A percentile compares a stretch with the other conserved stretches of the same genome.
Evolutionary conservation across 768 basidiomycete genomes (phyloP).

Genomic region (Auricularia cornea): DNA sequence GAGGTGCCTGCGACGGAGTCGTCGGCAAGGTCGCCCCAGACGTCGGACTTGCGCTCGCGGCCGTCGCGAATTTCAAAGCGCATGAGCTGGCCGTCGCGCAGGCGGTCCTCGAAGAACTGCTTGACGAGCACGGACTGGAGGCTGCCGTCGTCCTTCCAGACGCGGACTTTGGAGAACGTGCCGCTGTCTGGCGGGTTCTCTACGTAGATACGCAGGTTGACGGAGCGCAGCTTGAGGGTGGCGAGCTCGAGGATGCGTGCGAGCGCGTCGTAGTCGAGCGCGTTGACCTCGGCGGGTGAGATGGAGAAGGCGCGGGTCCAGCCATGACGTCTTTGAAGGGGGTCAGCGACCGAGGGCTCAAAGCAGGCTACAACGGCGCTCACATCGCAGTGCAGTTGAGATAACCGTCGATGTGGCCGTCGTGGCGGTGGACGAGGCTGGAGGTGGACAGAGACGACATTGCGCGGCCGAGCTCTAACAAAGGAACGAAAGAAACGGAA

Average conservation of each 20-base stretch:
- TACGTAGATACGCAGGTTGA: constrained; percentile 6
- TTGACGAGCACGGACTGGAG: constrained; percentile 8
- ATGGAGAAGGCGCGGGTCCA: constrained; percentile 8
- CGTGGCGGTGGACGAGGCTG: constrained; percentile 2
- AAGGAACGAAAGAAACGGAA: background rate
- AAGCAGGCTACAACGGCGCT: background rate
- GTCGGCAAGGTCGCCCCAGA: background rate
- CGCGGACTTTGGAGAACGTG: constrained; percentile 3
- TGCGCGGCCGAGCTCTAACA: background rate
- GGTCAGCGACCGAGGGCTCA: background rate
- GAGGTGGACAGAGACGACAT: background rate
- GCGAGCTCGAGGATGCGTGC: constrained; percentile 4
- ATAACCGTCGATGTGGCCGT: constrained; percentile 3
- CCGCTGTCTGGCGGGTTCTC: constrained; percentile 5
- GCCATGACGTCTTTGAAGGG: constrained; percentile 3
- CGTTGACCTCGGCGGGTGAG: constrained; percentile 2
- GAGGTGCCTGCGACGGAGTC: background rate
- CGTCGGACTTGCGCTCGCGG: background rate
- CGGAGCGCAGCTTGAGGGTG: constrained; percentile 6
- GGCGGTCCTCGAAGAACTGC: constrained; percentile 4
- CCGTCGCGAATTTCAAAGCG: constrained; percentile 7
- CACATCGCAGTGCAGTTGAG: constrained; percentile 6
- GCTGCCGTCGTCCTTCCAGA: constrained; percentile 7
- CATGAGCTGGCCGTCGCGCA: background rate
- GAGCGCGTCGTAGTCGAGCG: constrained; percentile 4